Conservation (phyloP, 2,329 filamentous ascomycete species). For the Epichloe amarillans region DNA sequence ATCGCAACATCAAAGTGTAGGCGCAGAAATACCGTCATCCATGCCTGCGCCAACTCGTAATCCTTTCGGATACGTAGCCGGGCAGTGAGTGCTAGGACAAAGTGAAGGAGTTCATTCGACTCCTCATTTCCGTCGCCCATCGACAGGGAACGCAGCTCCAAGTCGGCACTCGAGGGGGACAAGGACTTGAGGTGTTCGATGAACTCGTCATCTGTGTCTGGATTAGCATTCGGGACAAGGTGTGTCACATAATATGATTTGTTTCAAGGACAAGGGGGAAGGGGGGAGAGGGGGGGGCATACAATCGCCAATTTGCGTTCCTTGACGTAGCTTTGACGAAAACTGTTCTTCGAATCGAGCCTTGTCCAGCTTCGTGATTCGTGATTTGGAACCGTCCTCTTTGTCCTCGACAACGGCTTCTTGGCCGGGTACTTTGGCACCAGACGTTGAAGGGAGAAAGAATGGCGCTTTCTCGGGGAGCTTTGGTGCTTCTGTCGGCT, state of each 20-base stretch:
- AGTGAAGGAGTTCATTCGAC: conserved; percentile 61
- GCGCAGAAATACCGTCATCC: conserved; percentile 89
- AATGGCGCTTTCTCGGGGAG: conserved; percentile 89
- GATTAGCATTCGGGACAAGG: conserved; percentile 10
- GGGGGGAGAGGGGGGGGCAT: conserved; percentile 16
- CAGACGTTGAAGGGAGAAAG: conserved; percentile 64
- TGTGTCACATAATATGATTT: neutral
- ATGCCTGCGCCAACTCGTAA: conserved; percentile 89
- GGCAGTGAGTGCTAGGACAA: conserved; percentile 67
- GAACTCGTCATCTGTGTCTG: conserved; percentile 44
- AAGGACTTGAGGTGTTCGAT: conserved; percentile 69
- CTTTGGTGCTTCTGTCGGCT: conserved; percentile 84
- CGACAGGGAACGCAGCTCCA: conserved; percentile 74
- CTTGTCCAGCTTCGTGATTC: conserved; percentile 55
- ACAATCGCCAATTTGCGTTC: conserved; percentile 47
- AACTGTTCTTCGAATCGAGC: conserved; percentile 44
- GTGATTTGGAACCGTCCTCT: conserved; percentile 39
- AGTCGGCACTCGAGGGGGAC: conserved; percentile 66
- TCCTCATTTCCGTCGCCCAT: conserved; percentile 30
- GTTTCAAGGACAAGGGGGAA: too few species aligned
- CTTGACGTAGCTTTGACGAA: conserved; percentile 40
- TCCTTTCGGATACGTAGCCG: conserved; percentile 58
- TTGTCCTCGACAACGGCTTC: conserved; percentile 19
- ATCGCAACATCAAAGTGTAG: conserved; percentile 53
- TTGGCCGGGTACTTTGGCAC: conserved; percentile 25